Conservation (phyloP, 345 rosid genomes). For the Populus davidiana region DNA sequence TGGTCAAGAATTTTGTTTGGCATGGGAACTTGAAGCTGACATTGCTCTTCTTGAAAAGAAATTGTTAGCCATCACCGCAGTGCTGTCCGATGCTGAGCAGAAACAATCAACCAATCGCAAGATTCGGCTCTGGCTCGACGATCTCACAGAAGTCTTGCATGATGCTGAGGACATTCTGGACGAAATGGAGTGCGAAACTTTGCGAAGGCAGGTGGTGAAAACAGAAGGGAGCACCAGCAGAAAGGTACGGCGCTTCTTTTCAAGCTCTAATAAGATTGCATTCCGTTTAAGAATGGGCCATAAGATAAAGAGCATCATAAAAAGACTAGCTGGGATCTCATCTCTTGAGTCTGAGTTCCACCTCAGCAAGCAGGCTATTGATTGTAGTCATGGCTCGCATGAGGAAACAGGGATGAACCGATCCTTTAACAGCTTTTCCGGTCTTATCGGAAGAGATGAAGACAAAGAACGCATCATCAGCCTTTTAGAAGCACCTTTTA, state of each 20-base stretch:
- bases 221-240: too few relatives aligned
- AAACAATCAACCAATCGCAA: not conserved
- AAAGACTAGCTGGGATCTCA: not conserved
- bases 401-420: too few relatives aligned
- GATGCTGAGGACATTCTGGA: too few relatives aligned
- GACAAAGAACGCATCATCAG: too few relatives aligned
- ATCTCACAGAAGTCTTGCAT: conserved; percentile 12
- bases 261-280: not conserved
- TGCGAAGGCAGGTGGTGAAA: too few relatives aligned
- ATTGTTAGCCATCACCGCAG: not conserved
- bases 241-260: too few relatives aligned
- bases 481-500: too few relatives aligned
- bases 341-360: too few relatives aligned
- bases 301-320: not conserved
- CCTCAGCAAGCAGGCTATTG: too few relatives aligned
- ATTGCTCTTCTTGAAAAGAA: not conserved
- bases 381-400: too few relatives aligned
- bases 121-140: conserved; percentile 13
- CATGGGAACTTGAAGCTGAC: not conserved
- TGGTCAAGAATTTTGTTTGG: not conserved
- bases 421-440: too few relatives aligned
- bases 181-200: not conserved
- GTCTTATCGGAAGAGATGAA: too few relatives aligned
- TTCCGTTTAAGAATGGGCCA: not conserved
- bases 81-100: conserved; percentile 16